Conservation (phyloP, 169 alveolate species). For the Plasmodium ovale region DNA sequence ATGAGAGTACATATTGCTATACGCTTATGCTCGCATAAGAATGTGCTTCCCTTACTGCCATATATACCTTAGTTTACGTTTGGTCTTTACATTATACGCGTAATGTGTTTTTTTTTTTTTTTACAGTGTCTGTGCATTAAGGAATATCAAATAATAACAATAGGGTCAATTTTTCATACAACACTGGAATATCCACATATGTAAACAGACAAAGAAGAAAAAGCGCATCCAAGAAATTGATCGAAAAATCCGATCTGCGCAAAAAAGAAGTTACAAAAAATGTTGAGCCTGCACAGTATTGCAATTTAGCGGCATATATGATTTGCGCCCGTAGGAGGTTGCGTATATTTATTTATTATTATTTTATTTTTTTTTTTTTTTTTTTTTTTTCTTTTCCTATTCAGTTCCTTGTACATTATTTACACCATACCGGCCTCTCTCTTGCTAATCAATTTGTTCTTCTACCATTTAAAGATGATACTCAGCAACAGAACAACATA, state of each 20-base stretch:
- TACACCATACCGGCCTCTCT: slow-evolving; percentile 49
- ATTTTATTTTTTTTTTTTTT: slow-evolving; percentile 6
- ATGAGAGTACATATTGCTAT: too few relatives aligned
- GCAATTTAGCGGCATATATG: too few relatives aligned
- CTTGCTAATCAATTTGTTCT: slow-evolving; percentile 50
- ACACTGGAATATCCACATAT: slow-evolving; percentile 60
- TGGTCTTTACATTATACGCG: too few relatives aligned
- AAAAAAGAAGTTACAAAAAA: slow-evolving; percentile 11
- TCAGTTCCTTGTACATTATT: slow-evolving; percentile 49
- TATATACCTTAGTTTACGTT: too few relatives aligned
- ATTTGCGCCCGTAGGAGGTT: neutral
- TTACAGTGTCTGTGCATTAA: slow-evolving; percentile 50
- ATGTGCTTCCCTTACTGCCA: too few relatives aligned
- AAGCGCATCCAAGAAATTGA: too few relatives aligned
- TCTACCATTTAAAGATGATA: slow-evolving; percentile 65
- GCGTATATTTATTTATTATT: neutral
- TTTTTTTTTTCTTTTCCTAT: neutral
- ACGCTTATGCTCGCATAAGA: too few relatives aligned
- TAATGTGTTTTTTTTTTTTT: neutral
- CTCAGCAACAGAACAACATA: slow-evolving; percentile 56
- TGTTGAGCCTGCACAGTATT: too few relatives aligned
- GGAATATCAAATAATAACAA: slow-evolving; percentile 31
- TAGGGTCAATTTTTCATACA: slow-evolving; percentile 34
- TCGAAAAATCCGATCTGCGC: too few relatives aligned
- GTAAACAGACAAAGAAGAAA: too few relatives aligned